Conservation (phyloP, 1,284 basidiomycete genomes). For the Cystobasidium slooffiae region DNA sequence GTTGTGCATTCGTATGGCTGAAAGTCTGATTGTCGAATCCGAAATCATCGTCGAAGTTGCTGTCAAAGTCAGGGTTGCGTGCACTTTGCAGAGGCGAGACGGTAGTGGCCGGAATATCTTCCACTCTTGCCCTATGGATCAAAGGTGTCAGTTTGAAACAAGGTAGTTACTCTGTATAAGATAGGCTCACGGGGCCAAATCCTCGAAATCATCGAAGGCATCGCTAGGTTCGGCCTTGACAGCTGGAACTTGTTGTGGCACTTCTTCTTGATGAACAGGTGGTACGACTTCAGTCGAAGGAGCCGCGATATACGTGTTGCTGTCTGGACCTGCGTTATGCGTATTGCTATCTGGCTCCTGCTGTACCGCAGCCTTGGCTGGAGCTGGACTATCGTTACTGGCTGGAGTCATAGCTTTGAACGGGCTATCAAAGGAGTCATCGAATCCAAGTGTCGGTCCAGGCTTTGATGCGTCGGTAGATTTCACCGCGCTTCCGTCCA, state of each 20-base stretch:
- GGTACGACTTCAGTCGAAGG: not conserved
- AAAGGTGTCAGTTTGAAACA: not conserved
- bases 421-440: constrained; percentile 37
- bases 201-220: constrained; percentile 43
- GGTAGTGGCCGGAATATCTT: constrained; percentile 11
- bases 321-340: no score
- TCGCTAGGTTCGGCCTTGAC: constrained; percentile 4
- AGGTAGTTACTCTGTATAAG: not conserved
- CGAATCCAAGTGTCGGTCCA: constrained; percentile 23
- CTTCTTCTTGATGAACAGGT: not conserved
- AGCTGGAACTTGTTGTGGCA: not conserved
- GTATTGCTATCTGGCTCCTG: no score
- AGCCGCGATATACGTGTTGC: no score
- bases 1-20: constrained; percentile 31
- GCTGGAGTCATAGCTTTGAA: constrained; percentile 10
- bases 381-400: constrained; percentile 1
- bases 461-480: not conserved
- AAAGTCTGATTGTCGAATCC: constrained; percentile 25
- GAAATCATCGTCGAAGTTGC: constrained; percentile 25
- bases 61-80: constrained; percentile 27
- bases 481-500: not conserved
- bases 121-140: constrained; percentile 13
- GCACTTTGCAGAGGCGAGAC: constrained; percentile 25
- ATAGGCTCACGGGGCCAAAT: constrained; percentile 19
- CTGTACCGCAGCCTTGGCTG: not conserved